Base-by-base conservation (phyloP, 768 basidiomycete genomes). In the Trametes cubensis region DNA sequence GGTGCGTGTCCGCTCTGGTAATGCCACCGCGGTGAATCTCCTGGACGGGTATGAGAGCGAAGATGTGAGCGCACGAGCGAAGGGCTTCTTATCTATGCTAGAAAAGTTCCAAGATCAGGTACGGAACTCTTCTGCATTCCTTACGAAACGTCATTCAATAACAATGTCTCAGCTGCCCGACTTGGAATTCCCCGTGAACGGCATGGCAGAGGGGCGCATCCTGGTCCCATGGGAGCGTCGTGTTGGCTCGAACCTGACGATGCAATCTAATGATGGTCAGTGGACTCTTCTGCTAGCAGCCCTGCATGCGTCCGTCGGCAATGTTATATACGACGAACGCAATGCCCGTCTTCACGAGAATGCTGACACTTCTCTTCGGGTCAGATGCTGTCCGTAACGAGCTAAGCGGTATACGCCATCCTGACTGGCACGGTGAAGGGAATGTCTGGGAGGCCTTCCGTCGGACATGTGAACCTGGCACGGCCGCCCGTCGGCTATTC, bases 391-490 rank as follows among this genome's bases (percentile, higher is more conserved):
- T 87, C 52, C 76, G 62, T 47, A 66, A 59, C 18, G 70, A 70
- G 30, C 57, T 69, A n/a, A 69, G 67, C 45, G 70, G 68, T 14
- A 75, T 76, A 18, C 94, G 95, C 70, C 78, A 81, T 41, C 83
- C 93, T 10, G 94, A 95, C 74, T 99, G 97, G 97, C 77, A 78
- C 30, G 85, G 87, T 13, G 79, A 86, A 47, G 94, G 95, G 3
- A 89, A 78, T 51, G 90, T 97, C 49, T 98, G 97, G 97, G 94
- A 98, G 61, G 87, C 93, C 0, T 97, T 88, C 80, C 85, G 96
- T 15, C 85, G 94, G n/a, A 94, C 95, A 0, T 99, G 97, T 72
- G 77, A 84, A 20, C 93, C 94, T 1, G 72, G 81, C 8, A 85
- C 89, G 7, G 80, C 88, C 34, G 94, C 96, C 0, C 86, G 97